A percentile compares a stretch with the other conserved stretches of the same genome.
These are phyloP conservation scores for Cymbopogon citratus DNA, from an alignment of 176 grass and related monocot species.

Conservation along the genomic window DNA sequence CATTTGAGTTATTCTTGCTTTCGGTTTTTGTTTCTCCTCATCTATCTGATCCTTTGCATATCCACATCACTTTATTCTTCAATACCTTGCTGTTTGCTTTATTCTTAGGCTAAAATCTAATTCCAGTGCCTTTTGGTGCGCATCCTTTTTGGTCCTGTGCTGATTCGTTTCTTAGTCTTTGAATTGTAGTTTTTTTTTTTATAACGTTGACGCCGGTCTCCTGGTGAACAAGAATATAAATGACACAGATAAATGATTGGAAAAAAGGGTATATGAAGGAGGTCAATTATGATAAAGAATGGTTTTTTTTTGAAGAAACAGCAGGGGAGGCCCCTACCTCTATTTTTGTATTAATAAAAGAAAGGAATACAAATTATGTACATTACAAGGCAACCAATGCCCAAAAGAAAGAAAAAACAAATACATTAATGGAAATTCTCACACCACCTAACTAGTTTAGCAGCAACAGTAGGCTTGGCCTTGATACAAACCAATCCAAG, in stretches of 20 bases:
- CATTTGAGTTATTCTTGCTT: conserved; percentile 19
- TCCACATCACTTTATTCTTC: conserved; percentile 76
- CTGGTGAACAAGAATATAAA: background rate
- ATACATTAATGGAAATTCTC: no score
- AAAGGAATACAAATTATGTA: no score
- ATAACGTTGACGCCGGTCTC: background rate
- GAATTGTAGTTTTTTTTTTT: background rate
- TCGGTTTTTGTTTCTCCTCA: conserved; percentile 12
- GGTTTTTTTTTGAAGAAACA: no score
- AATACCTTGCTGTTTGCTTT: conserved; percentile 51
- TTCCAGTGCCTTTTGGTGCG: conserved; percentile 25
- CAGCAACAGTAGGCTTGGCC: no score
- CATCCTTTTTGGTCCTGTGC: background rate
- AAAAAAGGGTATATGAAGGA: background rate
- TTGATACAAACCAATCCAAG: no score
- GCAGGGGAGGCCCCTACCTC: no score
- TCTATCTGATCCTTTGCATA: conserved; percentile 45
- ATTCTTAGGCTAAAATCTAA: conserved; percentile 60
- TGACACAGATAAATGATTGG: background rate
- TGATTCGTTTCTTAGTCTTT: conserved; percentile 6
- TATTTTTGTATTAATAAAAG: no score
- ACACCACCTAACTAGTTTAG: no score
- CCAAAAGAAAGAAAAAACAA: no score
- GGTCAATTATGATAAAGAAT: no score
- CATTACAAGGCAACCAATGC: no score